Percentiles rank a stretch among this genome's conserved stretches.
phyloP scores from a whole-genome alignment of 495 filamentous ascomycete genomes.

The Trichoderma virens region DNA sequence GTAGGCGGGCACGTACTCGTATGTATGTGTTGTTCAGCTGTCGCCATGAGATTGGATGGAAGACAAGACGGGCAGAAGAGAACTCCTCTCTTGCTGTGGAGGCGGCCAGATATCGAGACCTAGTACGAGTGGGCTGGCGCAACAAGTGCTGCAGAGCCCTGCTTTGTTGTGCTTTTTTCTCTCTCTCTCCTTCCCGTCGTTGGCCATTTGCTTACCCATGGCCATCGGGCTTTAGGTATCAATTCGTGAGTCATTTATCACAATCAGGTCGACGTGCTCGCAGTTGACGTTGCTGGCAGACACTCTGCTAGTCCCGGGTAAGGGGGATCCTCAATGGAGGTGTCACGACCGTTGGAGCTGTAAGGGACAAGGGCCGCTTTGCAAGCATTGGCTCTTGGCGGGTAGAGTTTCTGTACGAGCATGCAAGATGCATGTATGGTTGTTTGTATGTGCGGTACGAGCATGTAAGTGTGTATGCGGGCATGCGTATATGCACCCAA shows the following conservation, averaged over 20 bases:
- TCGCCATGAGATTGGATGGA: not conserved
- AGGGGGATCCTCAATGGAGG: not conserved
- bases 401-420: not conserved
- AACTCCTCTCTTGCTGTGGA: not conserved
- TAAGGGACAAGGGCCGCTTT: not conserved
- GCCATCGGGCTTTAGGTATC: not conserved
- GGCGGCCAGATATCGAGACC: slow-evolving; percentile 4
- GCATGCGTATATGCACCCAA: not conserved
- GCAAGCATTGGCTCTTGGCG: not conserved
- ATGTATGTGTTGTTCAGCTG: slow-evolving; percentile 9
- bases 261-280: not conserved
- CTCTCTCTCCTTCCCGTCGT: not conserved
- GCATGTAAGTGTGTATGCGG: not conserved
- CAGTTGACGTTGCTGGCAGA: slow-evolving; percentile 8
- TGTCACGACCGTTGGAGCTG: not conserved
- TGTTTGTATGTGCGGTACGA: not conserved
- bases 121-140: slow-evolving; percentile 1
- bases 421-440: slow-evolving; percentile 3
- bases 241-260: slow-evolving; percentile 1
- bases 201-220: not conserved
- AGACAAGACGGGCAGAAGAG: not conserved
- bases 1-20: not conserved
- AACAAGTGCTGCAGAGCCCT: not conserved
- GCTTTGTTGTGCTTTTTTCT: not conserved
- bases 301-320: slow-evolving; percentile 5